Conservation (phyloP, 768 basidiomycete genomes). For the Rhizopogon roseolus region DNA sequence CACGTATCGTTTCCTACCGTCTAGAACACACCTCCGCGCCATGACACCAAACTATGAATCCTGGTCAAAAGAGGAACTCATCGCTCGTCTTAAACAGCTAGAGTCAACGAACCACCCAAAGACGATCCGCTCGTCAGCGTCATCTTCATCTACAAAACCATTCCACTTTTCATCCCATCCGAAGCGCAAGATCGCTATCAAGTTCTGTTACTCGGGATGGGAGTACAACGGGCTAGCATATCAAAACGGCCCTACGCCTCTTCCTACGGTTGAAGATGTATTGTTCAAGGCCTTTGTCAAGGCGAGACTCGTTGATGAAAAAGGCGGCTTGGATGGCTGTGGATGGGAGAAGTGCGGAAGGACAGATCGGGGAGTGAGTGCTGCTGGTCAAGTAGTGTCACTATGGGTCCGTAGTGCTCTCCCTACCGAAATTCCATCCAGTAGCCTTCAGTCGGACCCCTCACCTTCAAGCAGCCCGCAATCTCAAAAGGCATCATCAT, state of each 20-base stretch:
- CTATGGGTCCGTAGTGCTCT: slow-evolving; percentile 83
- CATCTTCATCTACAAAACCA: slow-evolving; percentile 23
- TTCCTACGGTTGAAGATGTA: slow-evolving; percentile 90
- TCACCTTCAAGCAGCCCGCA: not conserved
- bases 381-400: slow-evolving; percentile 88
- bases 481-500: not conserved
- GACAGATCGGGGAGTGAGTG: slow-evolving; percentile 94
- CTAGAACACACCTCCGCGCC: slow-evolving; percentile 23
- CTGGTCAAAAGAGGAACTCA: slow-evolving; percentile 67
- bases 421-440: slow-evolving; percentile 7
- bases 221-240: slow-evolving; percentile 88
- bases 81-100: slow-evolving; percentile 55
- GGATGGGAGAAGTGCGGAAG: slow-evolving; percentile 90
- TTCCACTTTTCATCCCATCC: slow-evolving; percentile 70
- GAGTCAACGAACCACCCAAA: slow-evolving; percentile 32
- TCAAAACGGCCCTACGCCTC: slow-evolving; percentile 62
- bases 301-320: slow-evolving; percentile 71
- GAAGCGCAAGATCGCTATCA: slow-evolving; percentile 86
- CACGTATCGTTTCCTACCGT: slow-evolving; percentile 28
- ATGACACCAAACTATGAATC: slow-evolving; percentile 43
- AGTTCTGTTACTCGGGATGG: slow-evolving; percentile 90
- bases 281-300: slow-evolving; percentile 77
- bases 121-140: slow-evolving; percentile 14
- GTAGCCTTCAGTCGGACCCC: not conserved
- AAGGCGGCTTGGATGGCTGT: slow-evolving; percentile 75